Evolutionary conservation across 139 green algal species (phyloP).

Genomic region (Limnomonas spitsbergensis): DNA sequence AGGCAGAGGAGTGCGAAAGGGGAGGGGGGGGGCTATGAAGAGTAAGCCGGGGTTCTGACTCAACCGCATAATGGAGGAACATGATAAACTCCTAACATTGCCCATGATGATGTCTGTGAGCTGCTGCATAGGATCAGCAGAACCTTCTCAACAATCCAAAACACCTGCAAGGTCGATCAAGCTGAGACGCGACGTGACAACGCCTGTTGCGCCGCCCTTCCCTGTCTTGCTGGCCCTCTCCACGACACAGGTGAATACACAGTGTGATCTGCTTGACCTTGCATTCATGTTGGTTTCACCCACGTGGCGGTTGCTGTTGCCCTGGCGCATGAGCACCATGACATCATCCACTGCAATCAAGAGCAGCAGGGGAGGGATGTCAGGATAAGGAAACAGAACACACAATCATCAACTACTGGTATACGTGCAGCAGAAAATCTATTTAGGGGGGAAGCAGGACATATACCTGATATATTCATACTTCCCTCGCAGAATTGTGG

Average conservation of each 20-base stretch:
- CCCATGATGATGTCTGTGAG: neutral
- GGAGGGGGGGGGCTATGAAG: neutral
- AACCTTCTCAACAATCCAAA: no score
- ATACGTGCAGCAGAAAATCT: no score
- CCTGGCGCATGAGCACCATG: constrained; percentile 62
- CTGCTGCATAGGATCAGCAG: no score
- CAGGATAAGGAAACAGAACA: no score
- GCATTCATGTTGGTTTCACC: constrained; percentile 86
- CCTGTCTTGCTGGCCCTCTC: constrained; percentile 30
- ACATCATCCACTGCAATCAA: constrained; percentile 78
- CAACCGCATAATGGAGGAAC: neutral
- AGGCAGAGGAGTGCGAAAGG: neutral
- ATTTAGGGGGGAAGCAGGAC: no score
- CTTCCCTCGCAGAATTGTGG: no score
- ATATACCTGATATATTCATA: no score
- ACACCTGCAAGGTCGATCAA: constrained; percentile 93
- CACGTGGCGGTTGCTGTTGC: constrained; percentile 66
- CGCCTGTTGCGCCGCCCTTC: constrained; percentile 50
- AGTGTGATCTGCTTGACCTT: constrained; percentile 83
- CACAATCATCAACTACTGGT: no score
- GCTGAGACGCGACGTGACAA: constrained; percentile 77
- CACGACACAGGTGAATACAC: constrained; percentile 75
- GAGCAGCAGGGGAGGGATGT: no score
- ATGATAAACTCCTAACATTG: neutral
- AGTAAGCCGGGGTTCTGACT: neutral